These are phyloP conservation scores for Penicillium simplicissimum DNA, from an alignment of 495 filamentous ascomycete genomes.

Conservation along the genomic window DNA sequence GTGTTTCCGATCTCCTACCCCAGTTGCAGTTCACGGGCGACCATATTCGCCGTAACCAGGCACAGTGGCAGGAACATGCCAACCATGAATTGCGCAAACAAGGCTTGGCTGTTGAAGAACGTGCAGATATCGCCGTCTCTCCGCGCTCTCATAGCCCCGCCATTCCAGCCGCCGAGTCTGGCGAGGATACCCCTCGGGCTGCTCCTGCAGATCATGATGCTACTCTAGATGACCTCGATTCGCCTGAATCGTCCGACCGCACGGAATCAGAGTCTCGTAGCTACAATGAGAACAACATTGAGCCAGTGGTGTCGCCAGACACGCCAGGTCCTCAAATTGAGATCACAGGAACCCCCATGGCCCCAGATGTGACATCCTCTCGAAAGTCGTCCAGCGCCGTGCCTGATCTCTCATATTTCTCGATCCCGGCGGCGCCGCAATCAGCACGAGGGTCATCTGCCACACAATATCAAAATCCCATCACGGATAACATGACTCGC, in stretches of 20 bases:
- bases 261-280: constrained; percentile 18
- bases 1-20: constrained; percentile 79
- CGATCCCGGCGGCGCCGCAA: constrained; percentile 27
- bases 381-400: constrained; percentile 42
- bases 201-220: background rate
- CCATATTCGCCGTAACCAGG: constrained; percentile 74
- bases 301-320: constrained; percentile 42
- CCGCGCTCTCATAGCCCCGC: constrained; percentile 44
- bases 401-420: constrained; percentile 35
- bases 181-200: constrained; percentile 8
- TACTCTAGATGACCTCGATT: constrained; percentile 19
- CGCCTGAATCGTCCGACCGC: constrained; percentile 25
- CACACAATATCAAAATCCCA: constrained; percentile 19
- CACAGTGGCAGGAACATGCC: constrained; percentile 68
- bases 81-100: constrained; percentile 48
- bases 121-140: constrained; percentile 32
- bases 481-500: constrained; percentile 16
- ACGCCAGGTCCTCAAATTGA: constrained; percentile 46
- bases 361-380: constrained; percentile 30
- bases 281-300: constrained; percentile 42
- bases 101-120: constrained; percentile 25
- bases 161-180: background rate
- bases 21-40: constrained; percentile 78
- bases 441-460: constrained; percentile 18
- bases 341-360: constrained; percentile 34